Evolutionary conservation across 2,329 filamentous ascomycete species (phyloP).

Genomic region (Huntiella omanensis): DNA sequence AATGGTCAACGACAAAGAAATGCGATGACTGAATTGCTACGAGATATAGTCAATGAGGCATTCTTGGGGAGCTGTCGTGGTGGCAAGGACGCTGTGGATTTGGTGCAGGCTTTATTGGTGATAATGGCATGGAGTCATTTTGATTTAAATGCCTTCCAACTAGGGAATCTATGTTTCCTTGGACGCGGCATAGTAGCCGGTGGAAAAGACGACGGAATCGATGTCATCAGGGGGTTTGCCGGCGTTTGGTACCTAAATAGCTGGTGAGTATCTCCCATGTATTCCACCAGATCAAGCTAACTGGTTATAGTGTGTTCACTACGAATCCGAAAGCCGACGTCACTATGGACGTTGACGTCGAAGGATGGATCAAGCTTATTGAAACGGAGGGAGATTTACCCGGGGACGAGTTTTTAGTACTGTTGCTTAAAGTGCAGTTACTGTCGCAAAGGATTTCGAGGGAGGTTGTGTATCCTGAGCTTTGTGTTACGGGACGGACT

Average conservation of each 20-base stretch:
- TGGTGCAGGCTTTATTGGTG: slow-evolving; percentile 28
- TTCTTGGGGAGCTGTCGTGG: slow-evolving; percentile 18
- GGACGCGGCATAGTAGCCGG: slow-evolving; percentile 7
- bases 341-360: slow-evolving; percentile 27
- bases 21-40: slow-evolving; percentile 26
- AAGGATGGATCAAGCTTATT: slow-evolving; percentile 25
- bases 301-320: slow-evolving; percentile 20
- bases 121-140: slow-evolving; percentile 24
- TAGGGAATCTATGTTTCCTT: slow-evolving; percentile 30
- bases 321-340: slow-evolving; percentile 29
- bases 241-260: slow-evolving; percentile 33
- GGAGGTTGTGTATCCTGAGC: too few species aligned
- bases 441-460: slow-evolving; percentile 20
- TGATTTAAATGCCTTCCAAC: slow-evolving; percentile 27
- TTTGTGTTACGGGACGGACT: too few species aligned
- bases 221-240: slow-evolving; percentile 25
- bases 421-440: slow-evolving; percentile 29
- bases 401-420: slow-evolving; percentile 25
- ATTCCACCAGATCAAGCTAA: not conserved
- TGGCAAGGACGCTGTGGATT: slow-evolving; percentile 25
- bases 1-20: slow-evolving; percentile 26
- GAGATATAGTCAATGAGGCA: slow-evolving; percentile 23
- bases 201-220: too few species aligned
- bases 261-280: slow-evolving; percentile 19
- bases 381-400: slow-evolving; percentile 24